Percentiles rank a stretch among this genome's conserved stretches.
phyloP scores from a whole-genome alignment of 1,284 basidiomycete genomes.

The Athelia sp. region DNA sequence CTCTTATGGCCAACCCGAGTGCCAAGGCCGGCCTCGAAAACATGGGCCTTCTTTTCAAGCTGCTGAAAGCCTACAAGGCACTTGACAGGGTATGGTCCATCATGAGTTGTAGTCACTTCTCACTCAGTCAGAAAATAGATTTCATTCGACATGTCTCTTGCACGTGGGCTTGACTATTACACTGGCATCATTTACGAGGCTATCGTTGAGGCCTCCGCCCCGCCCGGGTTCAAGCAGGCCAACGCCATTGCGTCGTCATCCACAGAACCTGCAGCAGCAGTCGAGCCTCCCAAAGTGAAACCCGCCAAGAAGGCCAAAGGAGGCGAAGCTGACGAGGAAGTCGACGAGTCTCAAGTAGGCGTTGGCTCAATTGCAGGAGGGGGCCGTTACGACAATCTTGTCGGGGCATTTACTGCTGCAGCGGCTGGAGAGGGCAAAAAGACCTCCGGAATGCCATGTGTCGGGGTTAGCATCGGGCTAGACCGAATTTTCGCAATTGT shows the following conservation, averaged over 20 bases:
- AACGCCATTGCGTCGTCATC: constrained; percentile 43
- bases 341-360: constrained; percentile 91
- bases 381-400: constrained; percentile 96
- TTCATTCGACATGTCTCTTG: constrained; percentile 95
- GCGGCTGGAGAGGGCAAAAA: constrained; percentile 73
- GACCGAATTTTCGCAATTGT: constrained; percentile 95
- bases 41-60: constrained; percentile 84
- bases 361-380: constrained; percentile 98
- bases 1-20: constrained; percentile 64
- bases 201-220: constrained; percentile 88
- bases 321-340: constrained; percentile 71
- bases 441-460: constrained; percentile 74
- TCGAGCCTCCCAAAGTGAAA: constrained; percentile 45
- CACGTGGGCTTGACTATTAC: constrained; percentile 97
- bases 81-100: constrained; percentile 56
- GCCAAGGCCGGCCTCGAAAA: constrained; percentile 89
- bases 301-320: constrained; percentile 44
- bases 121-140: too few species aligned
- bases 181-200: constrained; percentile 99
- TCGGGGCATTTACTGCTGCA: constrained; percentile 86
- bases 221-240: constrained; percentile 67
- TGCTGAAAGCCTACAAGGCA: constrained; percentile 80
- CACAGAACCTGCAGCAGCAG: constrained; percentile 22
- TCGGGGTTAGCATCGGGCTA: constrained; percentile 91
- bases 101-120: constrained; percentile 1